Evolutionary conservation across 106 monocot genomes (phyloP).

Genomic region (Alisma plantagoaquatica): DNA sequence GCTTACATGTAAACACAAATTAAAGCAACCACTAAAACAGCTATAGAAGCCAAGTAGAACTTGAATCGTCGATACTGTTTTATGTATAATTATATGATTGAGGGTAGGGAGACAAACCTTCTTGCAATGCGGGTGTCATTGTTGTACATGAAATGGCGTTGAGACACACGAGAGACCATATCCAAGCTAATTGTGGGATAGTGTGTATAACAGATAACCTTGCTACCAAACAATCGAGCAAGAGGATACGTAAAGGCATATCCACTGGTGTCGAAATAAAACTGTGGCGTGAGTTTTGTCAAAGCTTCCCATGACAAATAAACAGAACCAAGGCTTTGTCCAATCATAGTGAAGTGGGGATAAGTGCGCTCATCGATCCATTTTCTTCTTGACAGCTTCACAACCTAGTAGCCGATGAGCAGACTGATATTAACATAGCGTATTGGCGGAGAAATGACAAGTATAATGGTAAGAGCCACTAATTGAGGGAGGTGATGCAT

Average conservation of each 20-base stretch:
- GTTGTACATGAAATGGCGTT: constrained; percentile 72
- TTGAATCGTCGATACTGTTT: no score
- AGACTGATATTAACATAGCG: no score
- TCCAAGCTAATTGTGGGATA: constrained; percentile 97
- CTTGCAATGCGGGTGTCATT: constrained; percentile 67
- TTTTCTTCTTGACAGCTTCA: constrained; percentile 58
- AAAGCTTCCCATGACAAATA: constrained; percentile 94
- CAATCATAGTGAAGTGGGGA: constrained; percentile 97
- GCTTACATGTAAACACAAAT: no score
- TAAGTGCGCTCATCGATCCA: constrained; percentile 84
- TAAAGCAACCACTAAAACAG: no score
- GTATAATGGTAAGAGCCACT: no score
- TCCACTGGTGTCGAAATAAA: constrained; percentile 91
- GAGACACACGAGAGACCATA: constrained; percentile 72
- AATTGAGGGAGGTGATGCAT: no score
- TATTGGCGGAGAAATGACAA: no score
- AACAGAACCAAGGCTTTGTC: constrained; percentile 86
- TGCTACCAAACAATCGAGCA: constrained; percentile 83
- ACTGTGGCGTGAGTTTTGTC: constrained; percentile 59
- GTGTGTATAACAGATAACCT: constrained; percentile 92
- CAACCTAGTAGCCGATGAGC: constrained; percentile 69
- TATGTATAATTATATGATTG: no score
- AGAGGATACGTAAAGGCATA: constrained; percentile 98
- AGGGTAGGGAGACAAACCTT: no score
- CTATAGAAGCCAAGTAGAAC: no score